These are phyloP conservation scores for Chaetomium fimeti DNA, from an alignment of 495 filamentous ascomycete species.

Conservation along the genomic window DNA sequence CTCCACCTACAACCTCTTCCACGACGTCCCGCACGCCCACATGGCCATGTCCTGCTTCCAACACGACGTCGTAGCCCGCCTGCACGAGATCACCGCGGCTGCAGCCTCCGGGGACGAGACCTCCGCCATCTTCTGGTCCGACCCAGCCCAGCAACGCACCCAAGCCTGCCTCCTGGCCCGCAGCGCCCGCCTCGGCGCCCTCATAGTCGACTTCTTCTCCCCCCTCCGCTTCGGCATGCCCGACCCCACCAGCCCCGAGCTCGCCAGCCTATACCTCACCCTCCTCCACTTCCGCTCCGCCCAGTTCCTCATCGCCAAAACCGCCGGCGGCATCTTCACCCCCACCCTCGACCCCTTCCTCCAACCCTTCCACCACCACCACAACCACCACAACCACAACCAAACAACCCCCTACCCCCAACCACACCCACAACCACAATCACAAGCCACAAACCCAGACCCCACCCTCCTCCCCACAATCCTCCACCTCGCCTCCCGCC, in stretches of 20 bases:
- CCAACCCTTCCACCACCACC: conserved; percentile 1
- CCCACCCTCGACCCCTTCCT: background rate
- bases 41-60: conserved; percentile 25
- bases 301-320: conserved; percentile 44
- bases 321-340: conserved; percentile 41
- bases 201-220: conserved; percentile 23
- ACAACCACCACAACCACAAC: conserved; percentile 5
- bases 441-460: background rate
- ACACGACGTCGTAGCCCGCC: conserved; percentile 28
- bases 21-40: conserved; percentile 17
- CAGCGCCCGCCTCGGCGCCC: conserved; percentile 16
- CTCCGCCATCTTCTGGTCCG: conserved; percentile 19
- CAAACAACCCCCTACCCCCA: background rate
- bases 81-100: conserved; percentile 17
- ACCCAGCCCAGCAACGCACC: conserved; percentile 21
- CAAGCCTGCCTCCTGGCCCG: conserved; percentile 22
- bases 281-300: conserved; percentile 55
- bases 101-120: background rate
- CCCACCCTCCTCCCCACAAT: conserved; percentile 5
- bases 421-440: background rate
- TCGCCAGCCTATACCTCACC: conserved; percentile 21
- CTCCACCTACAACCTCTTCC: conserved; percentile 42
- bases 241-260: conserved; percentile 15
- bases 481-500: conserved; percentile 10
- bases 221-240: conserved; percentile 7